These are phyloP conservation scores for Mortierella alpina DNA, from an alignment of 192 early-diverging fungal genomes.

Conservation along the genomic window DNA sequence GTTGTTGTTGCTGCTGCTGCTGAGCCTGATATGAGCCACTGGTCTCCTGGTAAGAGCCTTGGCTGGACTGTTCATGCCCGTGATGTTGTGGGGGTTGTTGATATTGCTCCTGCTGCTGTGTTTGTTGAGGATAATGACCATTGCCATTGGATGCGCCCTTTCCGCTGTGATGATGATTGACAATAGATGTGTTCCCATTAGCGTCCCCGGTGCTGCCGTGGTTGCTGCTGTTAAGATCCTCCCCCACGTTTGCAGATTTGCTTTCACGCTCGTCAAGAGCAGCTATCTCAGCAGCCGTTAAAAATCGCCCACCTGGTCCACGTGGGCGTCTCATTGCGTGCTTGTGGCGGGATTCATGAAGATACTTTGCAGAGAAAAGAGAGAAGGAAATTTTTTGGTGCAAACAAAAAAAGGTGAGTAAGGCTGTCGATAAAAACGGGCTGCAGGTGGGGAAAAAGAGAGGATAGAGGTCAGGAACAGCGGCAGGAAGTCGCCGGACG, in stretches of 20 bases:
- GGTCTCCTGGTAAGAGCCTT: neutral
- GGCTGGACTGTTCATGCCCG: neutral
- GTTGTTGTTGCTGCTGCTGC: constrained; percentile 9
- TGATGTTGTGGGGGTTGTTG: constrained; percentile 6
- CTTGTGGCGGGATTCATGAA: constrained; percentile 96
- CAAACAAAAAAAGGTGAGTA: neutral
- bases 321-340: constrained; percentile 97
- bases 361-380: constrained; percentile 68
- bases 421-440: too few relatives aligned
- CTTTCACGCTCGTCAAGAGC: constrained; percentile 37
- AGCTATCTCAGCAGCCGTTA: constrained; percentile 65
- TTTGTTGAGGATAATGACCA: neutral
- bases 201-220: neutral
- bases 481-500: neutral
- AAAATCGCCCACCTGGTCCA: constrained; percentile 96
- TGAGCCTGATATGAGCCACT: neutral
- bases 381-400: constrained; percentile 17
- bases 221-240: constrained; percentile 1
- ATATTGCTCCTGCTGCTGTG: constrained; percentile 6
- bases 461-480: neutral
- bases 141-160: constrained; percentile 1
- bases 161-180: too few relatives aligned
- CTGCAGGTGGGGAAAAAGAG: neutral
- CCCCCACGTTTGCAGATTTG: neutral
- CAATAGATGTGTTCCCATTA: neutral